Evolutionary conservation across 345 rosid genomes (phyloP), one percentile per base, ranked within the genome.

Genomic region (Eucalyptus marginata): DNA sequence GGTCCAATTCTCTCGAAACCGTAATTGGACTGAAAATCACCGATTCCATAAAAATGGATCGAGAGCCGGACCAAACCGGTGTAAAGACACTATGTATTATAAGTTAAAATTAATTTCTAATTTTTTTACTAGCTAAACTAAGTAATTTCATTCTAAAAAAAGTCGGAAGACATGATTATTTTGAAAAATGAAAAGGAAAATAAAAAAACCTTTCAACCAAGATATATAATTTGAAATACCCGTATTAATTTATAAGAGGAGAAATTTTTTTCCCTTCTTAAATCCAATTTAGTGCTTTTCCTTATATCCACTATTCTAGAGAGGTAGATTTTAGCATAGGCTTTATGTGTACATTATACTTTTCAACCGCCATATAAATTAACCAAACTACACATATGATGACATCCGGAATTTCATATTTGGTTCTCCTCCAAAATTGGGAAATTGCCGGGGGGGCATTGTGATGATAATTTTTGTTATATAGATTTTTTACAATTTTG

Each of bases 371-470:
- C 36, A n/a, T n/a, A 64, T 14, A 29, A 6, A 64, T 64, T 14
- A 12, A 64, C 0, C 8, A 64, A 56, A 64, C 9, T 14, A 0
- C 18, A n/a, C 18, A 0, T 7, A 64, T n/a, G 7, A 36, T 51
- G 54, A 51, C 20, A 51, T 51, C 54, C 8, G 54, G 54, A 51
- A 51, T 51, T 51, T 51, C 8, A 56, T 56, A 56, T 20, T 56
- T 22, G 59, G 59, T 22, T 56, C 59, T 22, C 1, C 59, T 9
- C 59, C 59, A 56, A 56, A 56, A 56, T 56, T 22, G 62, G 62
- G 29, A 56, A 56, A 56, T 56, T 56, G 13, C 3, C 6, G 62
- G 27, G 36, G 59, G 29, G 12, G 13, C 44, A 56, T 10, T 1
- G 29, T 56, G 29, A 56, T 56, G 5, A 8, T 56, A 56, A 22